Conservation (phyloP, 2,329 filamentous ascomycete genomes). For the Periconia sp. region DNA sequence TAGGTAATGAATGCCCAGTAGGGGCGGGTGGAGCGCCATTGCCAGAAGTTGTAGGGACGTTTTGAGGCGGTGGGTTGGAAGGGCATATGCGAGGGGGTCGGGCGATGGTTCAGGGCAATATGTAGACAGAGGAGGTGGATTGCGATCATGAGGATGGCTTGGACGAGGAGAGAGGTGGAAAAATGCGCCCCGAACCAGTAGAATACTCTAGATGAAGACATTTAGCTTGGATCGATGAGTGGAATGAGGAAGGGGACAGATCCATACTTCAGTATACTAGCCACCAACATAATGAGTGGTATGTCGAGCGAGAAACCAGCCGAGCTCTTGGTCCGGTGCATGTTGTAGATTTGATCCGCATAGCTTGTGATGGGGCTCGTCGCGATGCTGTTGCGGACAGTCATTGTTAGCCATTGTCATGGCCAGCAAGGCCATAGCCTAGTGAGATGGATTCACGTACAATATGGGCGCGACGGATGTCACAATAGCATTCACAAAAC, state of each 20-base stretch:
- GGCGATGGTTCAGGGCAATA: slow-evolving; percentile 61
- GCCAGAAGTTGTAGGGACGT: slow-evolving; percentile 79
- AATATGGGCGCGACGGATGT: slow-evolving; percentile 43
- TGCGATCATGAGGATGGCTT: slow-evolving; percentile 62
- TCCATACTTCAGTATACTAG: slow-evolving; percentile 62
- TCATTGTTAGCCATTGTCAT: slow-evolving; percentile 4
- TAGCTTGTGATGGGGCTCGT: slow-evolving; percentile 67
- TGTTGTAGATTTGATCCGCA: slow-evolving; percentile 67
- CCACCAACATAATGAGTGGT: slow-evolving; percentile 66
- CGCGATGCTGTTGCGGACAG: slow-evolving; percentile 52
- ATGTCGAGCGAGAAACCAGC: slow-evolving; percentile 68
- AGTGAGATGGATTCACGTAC: slow-evolving; percentile 18
- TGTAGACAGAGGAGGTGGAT: slow-evolving; percentile 62
- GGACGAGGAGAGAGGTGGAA: slow-evolving; percentile 59
- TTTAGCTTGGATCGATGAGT: background rate
- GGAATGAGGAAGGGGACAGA: slow-evolving; percentile 1
- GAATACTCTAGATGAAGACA: slow-evolving; percentile 52
- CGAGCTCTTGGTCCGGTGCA: slow-evolving; percentile 61
- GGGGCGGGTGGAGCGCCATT: slow-evolving; percentile 73
- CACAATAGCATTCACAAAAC: slow-evolving; percentile 38
- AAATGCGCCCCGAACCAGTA: slow-evolving; percentile 68
- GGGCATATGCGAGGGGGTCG: slow-evolving; percentile 52
- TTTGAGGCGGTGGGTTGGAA: slow-evolving; percentile 59
- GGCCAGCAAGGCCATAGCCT: background rate
- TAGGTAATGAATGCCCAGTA: slow-evolving; percentile 80